phyloP scores from a whole-genome alignment of 495 filamentous ascomycete species.

The Penicillium cinerascens region DNA sequence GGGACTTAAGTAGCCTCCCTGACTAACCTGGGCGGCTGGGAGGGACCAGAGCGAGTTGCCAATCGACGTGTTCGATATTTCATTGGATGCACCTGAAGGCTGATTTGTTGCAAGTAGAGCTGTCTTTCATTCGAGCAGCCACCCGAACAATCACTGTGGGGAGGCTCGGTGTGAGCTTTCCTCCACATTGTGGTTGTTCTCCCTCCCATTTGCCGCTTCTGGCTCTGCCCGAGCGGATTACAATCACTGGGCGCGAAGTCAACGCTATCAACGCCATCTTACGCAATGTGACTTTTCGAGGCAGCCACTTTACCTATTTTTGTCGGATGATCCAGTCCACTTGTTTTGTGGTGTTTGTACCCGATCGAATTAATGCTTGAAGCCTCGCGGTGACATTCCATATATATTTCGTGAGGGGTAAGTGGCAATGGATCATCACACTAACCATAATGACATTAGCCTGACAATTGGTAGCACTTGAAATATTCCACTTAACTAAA shows the following conservation, averaged over 20 bases:
- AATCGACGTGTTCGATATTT: conserved; percentile 4
- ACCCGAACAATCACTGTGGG: background rate
- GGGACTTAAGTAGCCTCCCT: background rate
- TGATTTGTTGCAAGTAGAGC: background rate
- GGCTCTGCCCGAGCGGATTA: background rate
- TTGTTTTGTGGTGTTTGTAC: background rate
- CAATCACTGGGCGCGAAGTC: conserved; percentile 7
- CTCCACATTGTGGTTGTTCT: conserved; percentile 10
- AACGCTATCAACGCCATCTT: conserved; percentile 8
- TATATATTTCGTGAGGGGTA: background rate
- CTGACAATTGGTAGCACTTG: background rate
- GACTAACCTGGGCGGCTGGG: conserved; percentile 4
- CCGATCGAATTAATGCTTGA: background rate
- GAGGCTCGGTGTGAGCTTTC: conserved; percentile 5
- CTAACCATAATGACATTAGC: background rate
- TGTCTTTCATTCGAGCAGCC: background rate
- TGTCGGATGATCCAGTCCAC: background rate
- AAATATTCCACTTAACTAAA: background rate
- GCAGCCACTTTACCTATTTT: background rate
- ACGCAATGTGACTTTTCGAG: background rate
- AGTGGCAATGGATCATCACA: background rate
- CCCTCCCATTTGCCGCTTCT: background rate
- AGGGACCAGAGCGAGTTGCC: background rate
- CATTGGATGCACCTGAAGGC: conserved; percentile 10
- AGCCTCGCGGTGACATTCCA: background rate